Base-by-base conservation (phyloP, 805 yeast genomes). In the Saturnispora hagleri region DNA sequence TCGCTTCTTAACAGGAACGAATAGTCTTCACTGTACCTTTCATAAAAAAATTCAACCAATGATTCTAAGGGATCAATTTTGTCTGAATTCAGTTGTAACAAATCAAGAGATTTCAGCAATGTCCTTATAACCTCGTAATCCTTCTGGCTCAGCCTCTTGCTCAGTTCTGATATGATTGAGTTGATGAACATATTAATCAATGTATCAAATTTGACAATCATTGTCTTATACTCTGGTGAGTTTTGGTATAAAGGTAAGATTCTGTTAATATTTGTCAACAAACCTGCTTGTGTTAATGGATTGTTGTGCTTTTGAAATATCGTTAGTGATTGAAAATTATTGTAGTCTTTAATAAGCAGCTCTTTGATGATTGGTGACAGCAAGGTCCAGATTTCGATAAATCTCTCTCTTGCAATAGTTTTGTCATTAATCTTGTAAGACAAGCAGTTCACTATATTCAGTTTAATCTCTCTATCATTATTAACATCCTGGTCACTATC, bases 111-210 rank as follows among this genome's bases (percentile, higher is more conserved):
- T 3, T 41, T 33, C n/a, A 67, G 59, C 33, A 68, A 51, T n/a
- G 49, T 51, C 27, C 55, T 51, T 13, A 77, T 72, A 20, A 65
- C 63, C 3, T 59, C 63, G 56, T 66, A 77, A 40, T 81, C 79
- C 43, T 71, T 67, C 2, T 71, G 60, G 43, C 75, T 79, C 53
- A 75, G 74, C 55, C 76, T 82, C 31, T 73, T 65, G 48, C 85
- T 90, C 53, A 86, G 73, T 61, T 88, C 95, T 45, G 80, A 66
- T 15, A 87, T 63, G 7, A 85, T 73, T 0, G 93, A 86, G 61
- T 77, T 84, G 41, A 84, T 83, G 61, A 88, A 86, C 18, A 86
- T 70, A 59, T 84, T 91, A 38, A 80, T 64, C 12, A 82, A 70
- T 3, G 84, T 73, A 36, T 73, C 74, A 46, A 84, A 65, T 53